A percentile compares a stretch with the other conserved stretches of the same genome.
Conservation (phyloP, 768 basidiomycete species). For the Auriscalpium vulgare region DNA sequence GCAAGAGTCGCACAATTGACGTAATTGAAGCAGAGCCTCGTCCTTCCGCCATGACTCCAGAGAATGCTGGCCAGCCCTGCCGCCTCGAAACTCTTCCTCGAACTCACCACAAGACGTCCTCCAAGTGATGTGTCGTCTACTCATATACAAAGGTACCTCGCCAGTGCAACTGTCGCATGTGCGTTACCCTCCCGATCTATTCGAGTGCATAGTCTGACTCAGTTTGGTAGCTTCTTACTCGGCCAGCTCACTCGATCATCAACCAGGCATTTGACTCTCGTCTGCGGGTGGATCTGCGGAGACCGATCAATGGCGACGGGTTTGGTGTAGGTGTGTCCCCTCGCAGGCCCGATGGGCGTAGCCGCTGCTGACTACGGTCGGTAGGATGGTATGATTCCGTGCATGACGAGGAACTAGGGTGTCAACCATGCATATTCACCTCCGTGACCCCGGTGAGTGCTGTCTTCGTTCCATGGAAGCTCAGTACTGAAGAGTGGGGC, state of each 20-base stretch:
- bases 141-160: constrained; percentile 92
- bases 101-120: background rate
- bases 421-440: constrained; percentile 92
- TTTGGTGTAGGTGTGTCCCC: constrained; percentile 81
- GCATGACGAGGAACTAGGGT: constrained; percentile 74
- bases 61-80: background rate
- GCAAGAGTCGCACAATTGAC: background rate
- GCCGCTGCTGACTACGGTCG: too few relatives aligned
- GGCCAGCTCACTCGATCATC: constrained; percentile 92
- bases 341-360: too few relatives aligned
- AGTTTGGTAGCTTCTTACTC: constrained; percentile 64
- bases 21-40: background rate
- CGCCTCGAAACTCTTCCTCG: background rate
- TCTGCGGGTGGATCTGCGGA: constrained; percentile 67
- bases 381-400: constrained; percentile 92
- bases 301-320: constrained; percentile 93
- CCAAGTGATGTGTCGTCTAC: constrained; percentile 70
- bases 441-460: constrained; percentile 81
- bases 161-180: constrained; percentile 90
- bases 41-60: background rate
- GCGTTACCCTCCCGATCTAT: constrained; percentile 16
- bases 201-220: background rate
- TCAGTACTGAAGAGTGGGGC: background rate
- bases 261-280: constrained; percentile 96
- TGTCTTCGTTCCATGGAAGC: background rate